Evolutionary conservation across 2,329 filamentous ascomycete genomes (phyloP).

Genomic region (Xylogone sp.): DNA sequence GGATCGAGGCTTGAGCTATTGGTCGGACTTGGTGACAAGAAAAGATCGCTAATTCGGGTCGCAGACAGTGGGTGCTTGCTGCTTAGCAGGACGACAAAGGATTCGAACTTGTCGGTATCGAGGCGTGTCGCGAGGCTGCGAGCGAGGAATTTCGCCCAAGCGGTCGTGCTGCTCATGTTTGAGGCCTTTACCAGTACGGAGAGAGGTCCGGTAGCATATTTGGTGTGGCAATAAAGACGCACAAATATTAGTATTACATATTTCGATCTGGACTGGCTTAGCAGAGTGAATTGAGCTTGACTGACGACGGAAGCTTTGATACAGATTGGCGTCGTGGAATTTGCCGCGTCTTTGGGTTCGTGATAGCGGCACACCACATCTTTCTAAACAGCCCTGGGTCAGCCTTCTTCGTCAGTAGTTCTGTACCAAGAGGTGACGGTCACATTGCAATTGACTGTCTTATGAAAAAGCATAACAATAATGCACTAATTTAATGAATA

Average conservation of each 20-base stretch:
- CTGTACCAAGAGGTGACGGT: too few relatives aligned
- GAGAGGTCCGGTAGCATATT: background rate
- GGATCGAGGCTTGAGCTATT: slow-evolving; percentile 49
- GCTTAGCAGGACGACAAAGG: slow-evolving; percentile 45
- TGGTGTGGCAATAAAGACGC: background rate
- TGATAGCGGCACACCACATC: too few relatives aligned
- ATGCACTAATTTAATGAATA: too few relatives aligned
- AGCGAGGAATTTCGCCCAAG: slow-evolving; percentile 48
- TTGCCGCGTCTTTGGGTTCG: too few relatives aligned
- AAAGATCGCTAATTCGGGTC: slow-evolving; percentile 50
- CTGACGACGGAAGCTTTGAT: too few relatives aligned
- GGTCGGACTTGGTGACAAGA: slow-evolving; percentile 49
- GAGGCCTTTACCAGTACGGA: background rate
- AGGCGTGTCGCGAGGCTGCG: slow-evolving; percentile 49
- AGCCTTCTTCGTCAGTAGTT: too few relatives aligned
- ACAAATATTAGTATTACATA: background rate
- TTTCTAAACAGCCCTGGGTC: too few relatives aligned
- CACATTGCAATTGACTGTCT: too few relatives aligned
- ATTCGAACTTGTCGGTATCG: slow-evolving; percentile 48
- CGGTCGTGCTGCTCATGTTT: slow-evolving; percentile 4
- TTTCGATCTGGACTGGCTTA: background rate
- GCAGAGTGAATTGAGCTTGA: background rate
- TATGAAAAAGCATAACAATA: too few relatives aligned
- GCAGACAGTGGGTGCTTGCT: slow-evolving; percentile 49
- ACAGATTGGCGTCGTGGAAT: too few relatives aligned